These are phyloP conservation scores for Alternaria burnsii DNA, from an alignment of 2,329 filamentous ascomycete species.

Conservation along the genomic window DNA sequence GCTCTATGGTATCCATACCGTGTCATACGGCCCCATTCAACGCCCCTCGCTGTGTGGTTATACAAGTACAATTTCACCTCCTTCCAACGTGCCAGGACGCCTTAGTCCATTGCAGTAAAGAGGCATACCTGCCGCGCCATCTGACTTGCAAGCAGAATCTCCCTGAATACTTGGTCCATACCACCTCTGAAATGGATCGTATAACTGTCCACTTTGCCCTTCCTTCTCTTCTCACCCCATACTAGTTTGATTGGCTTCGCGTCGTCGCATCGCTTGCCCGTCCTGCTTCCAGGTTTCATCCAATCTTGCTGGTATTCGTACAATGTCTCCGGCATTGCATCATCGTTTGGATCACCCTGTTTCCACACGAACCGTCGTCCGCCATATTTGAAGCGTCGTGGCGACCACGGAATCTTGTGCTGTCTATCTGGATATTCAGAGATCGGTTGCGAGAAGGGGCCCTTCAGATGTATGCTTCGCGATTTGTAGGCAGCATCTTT, in stretches of 20 bases:
- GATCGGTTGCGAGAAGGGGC: constrained; percentile 45
- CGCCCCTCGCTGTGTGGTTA: constrained; percentile 18
- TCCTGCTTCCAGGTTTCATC: constrained; percentile 47
- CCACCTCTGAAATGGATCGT: constrained; percentile 50
- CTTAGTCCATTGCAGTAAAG: constrained; percentile 48
- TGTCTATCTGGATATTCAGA: constrained; percentile 49
- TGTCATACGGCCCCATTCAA: constrained; percentile 12
- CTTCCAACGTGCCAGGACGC: not conserved
- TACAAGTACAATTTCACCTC: constrained; percentile 12
- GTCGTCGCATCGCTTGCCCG: constrained; percentile 48
- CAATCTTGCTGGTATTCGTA: constrained; percentile 48
- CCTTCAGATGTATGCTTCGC: constrained; percentile 45
- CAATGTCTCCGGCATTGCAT: constrained; percentile 52
- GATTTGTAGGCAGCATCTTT: constrained; percentile 48
- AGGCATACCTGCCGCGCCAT: constrained; percentile 50
- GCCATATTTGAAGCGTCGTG: constrained; percentile 49
- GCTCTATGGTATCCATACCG: constrained; percentile 25
- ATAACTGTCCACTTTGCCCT: constrained; percentile 50
- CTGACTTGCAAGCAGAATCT: constrained; percentile 49
- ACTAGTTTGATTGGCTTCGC: constrained; percentile 41
- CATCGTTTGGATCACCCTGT: constrained; percentile 56
- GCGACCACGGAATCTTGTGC: constrained; percentile 51
- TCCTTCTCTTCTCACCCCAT: constrained; percentile 49
- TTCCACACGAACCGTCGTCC: constrained; percentile 55
- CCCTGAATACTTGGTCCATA: constrained; percentile 49